A percentile compares a stretch with the other conserved stretches of the same genome.
phyloP scores from a whole-genome alignment of 2,329 filamentous ascomycete genomes.

The Penicillium brasilianum region DNA sequence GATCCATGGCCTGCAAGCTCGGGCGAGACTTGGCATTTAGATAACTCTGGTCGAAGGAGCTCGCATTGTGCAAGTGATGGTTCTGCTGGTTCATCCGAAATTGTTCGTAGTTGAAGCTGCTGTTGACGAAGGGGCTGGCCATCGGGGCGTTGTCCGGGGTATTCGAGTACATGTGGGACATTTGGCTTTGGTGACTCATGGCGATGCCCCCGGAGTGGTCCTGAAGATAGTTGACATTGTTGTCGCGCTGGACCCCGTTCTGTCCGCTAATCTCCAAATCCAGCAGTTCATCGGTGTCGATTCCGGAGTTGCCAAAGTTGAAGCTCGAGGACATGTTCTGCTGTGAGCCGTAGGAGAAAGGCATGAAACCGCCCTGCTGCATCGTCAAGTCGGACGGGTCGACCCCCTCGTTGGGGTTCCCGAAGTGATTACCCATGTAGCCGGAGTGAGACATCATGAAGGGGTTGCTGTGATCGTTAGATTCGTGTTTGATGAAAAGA shows the following conservation, averaged over 20 bases:
- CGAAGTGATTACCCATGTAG: constrained; percentile 61
- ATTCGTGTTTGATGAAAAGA: constrained; percentile 71
- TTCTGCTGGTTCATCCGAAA: constrained; percentile 67
- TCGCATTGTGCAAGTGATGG: constrained; percentile 45
- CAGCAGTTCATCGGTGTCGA: constrained; percentile 86
- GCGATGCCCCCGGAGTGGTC: constrained; percentile 62
- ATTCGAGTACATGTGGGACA: constrained; percentile 79
- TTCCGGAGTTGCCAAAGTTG: constrained; percentile 75
- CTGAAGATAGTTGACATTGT: constrained; percentile 45
- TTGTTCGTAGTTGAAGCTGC: constrained; percentile 75
- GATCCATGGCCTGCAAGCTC: constrained; percentile 68
- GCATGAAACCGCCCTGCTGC: constrained; percentile 58
- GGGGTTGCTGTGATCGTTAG: constrained; percentile 63
- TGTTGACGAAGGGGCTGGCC: constrained; percentile 82
- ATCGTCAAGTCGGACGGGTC: constrained; percentile 86
- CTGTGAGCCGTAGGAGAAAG: constrained; percentile 65
- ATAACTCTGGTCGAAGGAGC: constrained; percentile 61
- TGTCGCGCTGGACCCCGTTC: constrained; percentile 42
- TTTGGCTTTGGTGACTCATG: constrained; percentile 69
- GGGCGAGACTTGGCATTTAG: constrained; percentile 64
- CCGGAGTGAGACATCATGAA: constrained; percentile 57
- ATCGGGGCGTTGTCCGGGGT: constrained; percentile 92
- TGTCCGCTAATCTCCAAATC: constrained; percentile 60
- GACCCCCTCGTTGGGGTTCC: constrained; percentile 64
- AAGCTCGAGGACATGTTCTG: constrained; percentile 74